Conservation (phyloP, 768 basidiomycete genomes). For the Fomitopsis serialis region DNA sequence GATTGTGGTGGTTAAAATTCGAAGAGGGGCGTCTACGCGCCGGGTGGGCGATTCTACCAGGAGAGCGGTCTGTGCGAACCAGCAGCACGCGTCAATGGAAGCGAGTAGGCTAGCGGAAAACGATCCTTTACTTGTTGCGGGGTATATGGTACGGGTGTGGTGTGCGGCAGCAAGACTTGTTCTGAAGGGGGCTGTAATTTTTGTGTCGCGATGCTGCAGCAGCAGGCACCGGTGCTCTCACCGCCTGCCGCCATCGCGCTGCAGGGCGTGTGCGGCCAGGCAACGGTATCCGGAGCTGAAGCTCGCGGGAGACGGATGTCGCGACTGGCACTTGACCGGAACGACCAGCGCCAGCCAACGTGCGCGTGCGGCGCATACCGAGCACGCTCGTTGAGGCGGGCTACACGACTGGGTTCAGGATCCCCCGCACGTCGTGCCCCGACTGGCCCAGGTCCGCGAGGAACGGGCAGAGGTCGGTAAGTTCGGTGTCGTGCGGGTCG, state of each 20-base stretch:
- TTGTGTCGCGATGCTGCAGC: background rate
- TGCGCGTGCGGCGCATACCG: background rate
- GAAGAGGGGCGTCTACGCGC: background rate
- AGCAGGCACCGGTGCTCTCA: too few relatives aligned
- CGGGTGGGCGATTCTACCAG: background rate
- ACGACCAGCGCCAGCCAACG: background rate
- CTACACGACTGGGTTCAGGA: conserved; percentile 18
- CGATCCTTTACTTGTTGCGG: background rate
- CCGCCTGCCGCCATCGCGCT: too few relatives aligned
- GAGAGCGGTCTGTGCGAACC: background rate
- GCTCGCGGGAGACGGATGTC: background rate
- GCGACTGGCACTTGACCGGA: background rate
- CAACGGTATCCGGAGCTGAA: background rate
- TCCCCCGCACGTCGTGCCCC: conserved; percentile 62
- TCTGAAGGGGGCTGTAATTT: background rate
- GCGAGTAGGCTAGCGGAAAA: background rate
- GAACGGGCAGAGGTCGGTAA: conserved; percentile 93
- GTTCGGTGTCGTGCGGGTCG: conserved; percentile 95
- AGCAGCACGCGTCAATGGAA: background rate
- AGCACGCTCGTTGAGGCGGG: background rate
- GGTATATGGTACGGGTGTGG: background rate
- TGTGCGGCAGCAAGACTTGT: background rate
- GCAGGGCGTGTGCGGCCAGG: background rate
- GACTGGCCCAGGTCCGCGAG: conserved; percentile 79
- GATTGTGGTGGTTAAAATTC: background rate